Percentiles rank a stretch among this genome's conserved stretches.
These are phyloP conservation scores for Candida chilensis DNA, from an alignment of 805 yeast genomes.

Conservation along the genomic window DNA sequence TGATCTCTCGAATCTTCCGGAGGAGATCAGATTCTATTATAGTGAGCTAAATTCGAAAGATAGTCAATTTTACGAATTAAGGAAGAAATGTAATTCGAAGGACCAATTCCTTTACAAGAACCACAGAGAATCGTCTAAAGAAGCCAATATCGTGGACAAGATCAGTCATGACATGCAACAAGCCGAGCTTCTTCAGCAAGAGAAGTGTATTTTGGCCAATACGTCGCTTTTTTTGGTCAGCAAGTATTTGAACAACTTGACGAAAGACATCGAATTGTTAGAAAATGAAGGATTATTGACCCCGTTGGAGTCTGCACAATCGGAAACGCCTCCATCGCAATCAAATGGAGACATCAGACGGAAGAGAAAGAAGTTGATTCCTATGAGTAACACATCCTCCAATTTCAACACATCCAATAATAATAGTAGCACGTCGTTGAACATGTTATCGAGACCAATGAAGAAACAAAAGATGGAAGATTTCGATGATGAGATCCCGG, in stretches of 20 bases:
- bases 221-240: constrained; percentile 74
- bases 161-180: too few relatives aligned
- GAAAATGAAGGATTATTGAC: constrained; percentile 80
- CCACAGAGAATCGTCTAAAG: too few relatives aligned
- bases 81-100: too few relatives aligned
- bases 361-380: too few relatives aligned
- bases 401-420: too few relatives aligned
- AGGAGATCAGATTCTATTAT: constrained; percentile 72
- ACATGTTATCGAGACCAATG: constrained; percentile 10
- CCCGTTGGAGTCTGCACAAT: constrained; percentile 22
- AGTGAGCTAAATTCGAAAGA: constrained; percentile 75
- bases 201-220: constrained; percentile 71
- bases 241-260: constrained; percentile 65
- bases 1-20: constrained; percentile 75
- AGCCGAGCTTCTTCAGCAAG: constrained; percentile 75
- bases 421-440: too few relatives aligned
- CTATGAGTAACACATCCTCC: too few relatives aligned
- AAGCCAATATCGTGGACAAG: too few relatives aligned
- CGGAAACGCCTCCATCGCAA: constrained; percentile 1
- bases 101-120: too few relatives aligned
- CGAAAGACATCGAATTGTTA: constrained; percentile 64
- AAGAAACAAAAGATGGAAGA: constrained; percentile 14
- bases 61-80: constrained; percentile 49
- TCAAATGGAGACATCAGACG: too few relatives aligned
- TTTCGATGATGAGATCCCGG: constrained; percentile 10